Percentiles rank a stretch among this genome's conserved stretches.
Evolutionary conservation across 2,329 filamentous ascomycete species (phyloP).

Genomic region (Hypocreales sp.): DNA sequence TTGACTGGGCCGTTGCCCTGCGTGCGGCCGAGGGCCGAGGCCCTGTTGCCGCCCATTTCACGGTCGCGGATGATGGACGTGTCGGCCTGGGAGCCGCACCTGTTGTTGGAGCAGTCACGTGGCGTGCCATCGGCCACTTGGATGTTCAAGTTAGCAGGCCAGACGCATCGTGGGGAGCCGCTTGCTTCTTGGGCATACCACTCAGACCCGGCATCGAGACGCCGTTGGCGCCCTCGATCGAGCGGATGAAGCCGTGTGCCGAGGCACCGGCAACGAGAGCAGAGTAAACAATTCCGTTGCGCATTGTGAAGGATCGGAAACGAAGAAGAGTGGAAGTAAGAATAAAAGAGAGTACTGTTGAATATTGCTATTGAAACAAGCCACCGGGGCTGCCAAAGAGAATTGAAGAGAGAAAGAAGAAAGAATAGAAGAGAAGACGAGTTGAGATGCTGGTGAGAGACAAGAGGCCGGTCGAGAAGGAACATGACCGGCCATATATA

Average conservation of each 20-base stretch:
- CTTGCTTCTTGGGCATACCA: slow-evolving; percentile 5
- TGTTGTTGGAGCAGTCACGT: slow-evolving; percentile 46
- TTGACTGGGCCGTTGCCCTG: slow-evolving; percentile 42
- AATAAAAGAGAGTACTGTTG: too few relatives aligned
- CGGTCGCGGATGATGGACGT: slow-evolving; percentile 52
- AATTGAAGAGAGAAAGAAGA: too few relatives aligned
- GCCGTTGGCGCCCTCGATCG: slow-evolving; percentile 42
- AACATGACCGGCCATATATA: too few relatives aligned
- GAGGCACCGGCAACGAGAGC: slow-evolving; percentile 30
- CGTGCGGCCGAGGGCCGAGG: slow-evolving; percentile 48
- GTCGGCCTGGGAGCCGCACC: slow-evolving; percentile 49
- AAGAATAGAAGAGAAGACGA: too few relatives aligned
- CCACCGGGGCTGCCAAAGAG: too few relatives aligned
- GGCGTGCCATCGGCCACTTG: slow-evolving; percentile 48
- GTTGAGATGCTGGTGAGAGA: too few relatives aligned
- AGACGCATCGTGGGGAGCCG: background rate
- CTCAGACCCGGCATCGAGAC: slow-evolving; percentile 45
- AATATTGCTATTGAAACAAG: too few relatives aligned
- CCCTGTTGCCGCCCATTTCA: slow-evolving; percentile 36
- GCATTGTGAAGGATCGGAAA: slow-evolving; percentile 11
- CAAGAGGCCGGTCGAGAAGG: too few relatives aligned
- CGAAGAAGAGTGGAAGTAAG: background rate
- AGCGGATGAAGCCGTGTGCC: slow-evolving; percentile 42
- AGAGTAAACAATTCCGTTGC: slow-evolving; percentile 11
- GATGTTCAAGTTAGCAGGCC: slow-evolving; percentile 1